These are phyloP conservation scores for Fragaria ananassa DNA, from an alignment of 306 rosid genomes.

Conservation along the genomic window DNA sequence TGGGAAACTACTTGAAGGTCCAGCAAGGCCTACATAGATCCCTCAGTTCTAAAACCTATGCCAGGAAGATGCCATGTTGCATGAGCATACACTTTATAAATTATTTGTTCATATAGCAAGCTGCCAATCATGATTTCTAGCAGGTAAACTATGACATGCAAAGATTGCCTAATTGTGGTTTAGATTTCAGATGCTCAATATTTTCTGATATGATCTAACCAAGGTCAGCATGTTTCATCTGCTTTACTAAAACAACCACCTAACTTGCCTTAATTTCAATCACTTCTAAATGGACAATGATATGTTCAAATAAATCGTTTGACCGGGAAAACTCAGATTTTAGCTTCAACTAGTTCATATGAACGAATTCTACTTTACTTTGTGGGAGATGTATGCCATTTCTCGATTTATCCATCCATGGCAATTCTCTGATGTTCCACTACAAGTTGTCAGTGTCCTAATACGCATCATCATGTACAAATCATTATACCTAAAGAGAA, in stretches of 20 bases:
- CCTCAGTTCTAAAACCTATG: slow-evolving; percentile 35
- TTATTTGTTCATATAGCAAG: slow-evolving; percentile 15
- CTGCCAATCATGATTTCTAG: slow-evolving; percentile 17
- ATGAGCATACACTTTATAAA: slow-evolving; percentile 22
- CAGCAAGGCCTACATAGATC: slow-evolving; percentile 37
- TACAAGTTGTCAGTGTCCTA: neutral
- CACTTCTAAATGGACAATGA: neutral
- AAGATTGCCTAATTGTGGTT: neutral
- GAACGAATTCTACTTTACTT: neutral
- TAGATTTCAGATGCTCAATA: neutral
- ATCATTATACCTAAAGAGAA: neutral
- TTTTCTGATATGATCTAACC: neutral
- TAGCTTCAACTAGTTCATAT: neutral
- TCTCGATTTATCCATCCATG: too few relatives aligned
- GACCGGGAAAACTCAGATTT: neutral
- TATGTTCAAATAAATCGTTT: too few relatives aligned
- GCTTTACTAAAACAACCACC: neutral
- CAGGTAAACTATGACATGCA: neutral
- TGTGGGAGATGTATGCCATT: neutral
- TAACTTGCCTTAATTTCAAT: neutral
- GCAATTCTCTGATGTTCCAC: neutral
- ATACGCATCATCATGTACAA: neutral
- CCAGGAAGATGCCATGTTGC: slow-evolving; percentile 35
- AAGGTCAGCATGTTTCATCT: neutral
- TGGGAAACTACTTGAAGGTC: slow-evolving; percentile 32